These are phyloP conservation scores for Panicum miliaceum DNA, from an alignment of 176 grass and related monocot genomes.

Conservation along the genomic window DNA sequence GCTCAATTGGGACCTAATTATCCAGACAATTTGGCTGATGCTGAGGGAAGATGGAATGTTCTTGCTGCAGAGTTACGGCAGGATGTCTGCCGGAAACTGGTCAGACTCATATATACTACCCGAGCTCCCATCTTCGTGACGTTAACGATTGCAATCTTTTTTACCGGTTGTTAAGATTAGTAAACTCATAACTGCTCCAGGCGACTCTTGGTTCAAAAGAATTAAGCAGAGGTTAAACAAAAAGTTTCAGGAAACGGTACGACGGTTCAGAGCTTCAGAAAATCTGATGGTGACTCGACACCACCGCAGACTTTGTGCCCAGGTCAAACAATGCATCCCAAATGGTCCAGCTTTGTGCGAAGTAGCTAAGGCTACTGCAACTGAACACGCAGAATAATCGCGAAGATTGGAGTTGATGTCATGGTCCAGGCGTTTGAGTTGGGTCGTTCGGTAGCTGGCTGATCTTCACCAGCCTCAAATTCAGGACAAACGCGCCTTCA, in stretches of 20 bases:
- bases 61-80: not conserved
- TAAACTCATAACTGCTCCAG: not conserved
- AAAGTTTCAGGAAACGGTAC: not conserved
- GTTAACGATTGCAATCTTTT: not conserved
- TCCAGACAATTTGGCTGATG: not conserved
- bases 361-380: not conserved
- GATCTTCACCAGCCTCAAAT: not conserved
- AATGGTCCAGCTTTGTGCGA: not conserved
- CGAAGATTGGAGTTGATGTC: not conserved
- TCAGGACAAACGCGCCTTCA: not conserved
- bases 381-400: not conserved
- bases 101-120: constrained; percentile 27
- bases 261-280: not conserved
- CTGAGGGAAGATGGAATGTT: constrained; percentile 9
- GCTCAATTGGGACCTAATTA: not conserved
- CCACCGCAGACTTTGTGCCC: not conserved
- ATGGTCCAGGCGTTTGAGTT: not conserved
- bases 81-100: not conserved
- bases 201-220: constrained; percentile 6
- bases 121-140: not conserved
- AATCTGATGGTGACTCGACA: not conserved
- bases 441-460: not conserved
- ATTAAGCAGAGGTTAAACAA: not conserved
- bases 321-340: constrained; percentile 4
- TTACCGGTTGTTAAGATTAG: not conserved